Conservation (phyloP, 2,329 filamentous ascomycete genomes). For the Beauveria medogensis region DNA sequence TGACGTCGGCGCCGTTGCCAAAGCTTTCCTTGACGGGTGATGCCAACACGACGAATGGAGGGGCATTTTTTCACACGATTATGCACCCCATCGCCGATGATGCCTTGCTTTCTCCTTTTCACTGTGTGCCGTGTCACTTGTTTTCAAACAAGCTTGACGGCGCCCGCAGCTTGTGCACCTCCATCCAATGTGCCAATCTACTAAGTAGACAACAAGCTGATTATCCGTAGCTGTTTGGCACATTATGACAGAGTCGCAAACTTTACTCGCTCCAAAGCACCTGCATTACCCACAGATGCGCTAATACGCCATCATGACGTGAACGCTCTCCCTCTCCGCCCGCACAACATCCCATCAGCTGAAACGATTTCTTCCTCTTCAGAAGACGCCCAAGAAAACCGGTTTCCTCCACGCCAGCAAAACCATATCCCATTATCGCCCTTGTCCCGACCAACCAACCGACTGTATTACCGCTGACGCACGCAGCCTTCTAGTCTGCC, state of each 20-base stretch:
- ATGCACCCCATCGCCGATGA: neutral
- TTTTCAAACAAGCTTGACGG: neutral
- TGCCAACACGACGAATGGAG: neutral
- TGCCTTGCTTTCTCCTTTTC: neutral
- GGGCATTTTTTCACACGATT: neutral
- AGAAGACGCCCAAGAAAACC: neutral
- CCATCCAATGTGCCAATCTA: neutral
- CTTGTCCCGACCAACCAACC: neutral
- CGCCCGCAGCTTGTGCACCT: neutral
- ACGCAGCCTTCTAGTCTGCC: neutral
- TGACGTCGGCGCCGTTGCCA: slow-evolving; percentile 7
- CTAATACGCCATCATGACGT: slow-evolving; percentile 8
- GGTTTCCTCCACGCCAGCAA: slow-evolving; percentile 4
- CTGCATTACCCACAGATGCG: neutral
- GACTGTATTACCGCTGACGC: neutral
- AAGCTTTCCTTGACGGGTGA: neutral
- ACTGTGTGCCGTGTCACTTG: too few relatives aligned
- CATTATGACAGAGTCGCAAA: neutral
- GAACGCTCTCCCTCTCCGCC: neutral
- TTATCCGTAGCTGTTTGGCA: neutral
- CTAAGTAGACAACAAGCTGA: neutral
- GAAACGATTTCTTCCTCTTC: neutral
- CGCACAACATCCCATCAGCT: neutral
- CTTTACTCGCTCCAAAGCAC: neutral
- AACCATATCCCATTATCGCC: neutral